phyloP scores from a whole-genome alignment of 176 grass and related monocot genomes.

The Phoenix dactylifera region DNA sequence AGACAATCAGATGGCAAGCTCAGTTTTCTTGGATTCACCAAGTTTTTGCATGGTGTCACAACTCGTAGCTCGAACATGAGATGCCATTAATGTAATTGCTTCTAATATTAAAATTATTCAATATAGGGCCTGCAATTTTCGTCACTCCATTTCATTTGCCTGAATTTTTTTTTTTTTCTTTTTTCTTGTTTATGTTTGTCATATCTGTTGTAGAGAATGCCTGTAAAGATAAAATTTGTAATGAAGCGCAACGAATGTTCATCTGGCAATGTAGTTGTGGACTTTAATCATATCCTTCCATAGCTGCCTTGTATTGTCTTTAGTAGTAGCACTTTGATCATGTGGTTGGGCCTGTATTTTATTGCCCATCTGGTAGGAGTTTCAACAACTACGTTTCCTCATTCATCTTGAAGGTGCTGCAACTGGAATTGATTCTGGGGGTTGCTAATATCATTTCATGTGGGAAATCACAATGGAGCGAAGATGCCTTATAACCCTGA shows the following conservation, averaged over 20 bases:
- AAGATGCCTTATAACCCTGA: no score
- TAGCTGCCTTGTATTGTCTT: no score
- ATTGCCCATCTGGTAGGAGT: no score
- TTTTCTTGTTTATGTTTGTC: background rate
- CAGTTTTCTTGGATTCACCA: constrained; percentile 15
- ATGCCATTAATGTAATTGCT: background rate
- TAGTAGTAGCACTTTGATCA: no score
- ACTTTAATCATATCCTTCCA: no score
- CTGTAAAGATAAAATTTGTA: background rate
- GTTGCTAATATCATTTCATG: no score
- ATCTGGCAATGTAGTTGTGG: no score
- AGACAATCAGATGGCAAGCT: constrained; percentile 10
- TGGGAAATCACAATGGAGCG: no score
- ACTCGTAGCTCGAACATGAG: background rate
- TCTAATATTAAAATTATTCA: background rate
- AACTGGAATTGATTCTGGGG: no score
- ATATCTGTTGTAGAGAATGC: background rate
- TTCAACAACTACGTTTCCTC: no score
- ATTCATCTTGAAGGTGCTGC: no score
- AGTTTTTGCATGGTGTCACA: constrained; percentile 6
- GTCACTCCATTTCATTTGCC: background rate
- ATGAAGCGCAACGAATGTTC: background rate
- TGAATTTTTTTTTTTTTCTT: background rate
- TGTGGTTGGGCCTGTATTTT: no score
- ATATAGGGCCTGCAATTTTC: background rate